Conservation (phyloP, 257 asterid genomes). For the Solanum rostratum region DNA sequence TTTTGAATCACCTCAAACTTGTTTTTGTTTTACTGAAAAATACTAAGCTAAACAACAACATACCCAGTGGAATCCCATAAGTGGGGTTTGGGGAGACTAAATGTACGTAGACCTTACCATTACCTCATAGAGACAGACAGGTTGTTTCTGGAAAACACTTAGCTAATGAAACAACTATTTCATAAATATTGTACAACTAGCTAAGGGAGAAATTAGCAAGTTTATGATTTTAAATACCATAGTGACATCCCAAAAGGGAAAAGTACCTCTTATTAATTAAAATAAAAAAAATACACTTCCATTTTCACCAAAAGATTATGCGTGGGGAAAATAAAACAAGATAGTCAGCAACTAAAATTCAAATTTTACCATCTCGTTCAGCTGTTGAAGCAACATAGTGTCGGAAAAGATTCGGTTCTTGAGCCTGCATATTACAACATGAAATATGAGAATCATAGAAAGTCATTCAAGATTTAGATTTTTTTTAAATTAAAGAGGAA, state of each 20-base stretch:
- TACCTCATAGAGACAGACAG: too few relatives aligned
- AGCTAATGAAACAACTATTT: not conserved
- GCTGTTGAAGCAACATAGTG: conserved; percentile 84
- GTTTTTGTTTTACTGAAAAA: not conserved
- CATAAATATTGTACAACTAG: not conserved
- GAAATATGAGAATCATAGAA: conserved; percentile 1
- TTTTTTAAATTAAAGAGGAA: not conserved
- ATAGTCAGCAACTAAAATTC: not conserved
- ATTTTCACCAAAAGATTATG: not conserved
- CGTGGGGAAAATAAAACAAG: not conserved
- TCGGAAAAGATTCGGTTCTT: conserved; percentile 61
- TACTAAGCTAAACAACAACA: not conserved
- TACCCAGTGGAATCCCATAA: too few relatives aligned
- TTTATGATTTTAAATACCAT: not conserved
- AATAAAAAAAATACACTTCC: not conserved
- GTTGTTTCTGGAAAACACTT: too few relatives aligned
- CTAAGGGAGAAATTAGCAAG: not conserved
- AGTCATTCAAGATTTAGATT: not conserved
- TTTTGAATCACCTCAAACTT: not conserved
- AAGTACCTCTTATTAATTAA: not conserved
- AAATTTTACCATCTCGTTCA: conserved; percentile 75
- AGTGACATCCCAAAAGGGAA: not conserved
- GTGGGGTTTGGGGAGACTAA: too few relatives aligned
- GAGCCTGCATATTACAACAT: conserved; percentile 46
- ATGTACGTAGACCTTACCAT: too few relatives aligned